Evolutionary conservation across 2,329 filamentous ascomycete species (phyloP).

Genomic region (Pseudocercospora fuligena): DNA sequence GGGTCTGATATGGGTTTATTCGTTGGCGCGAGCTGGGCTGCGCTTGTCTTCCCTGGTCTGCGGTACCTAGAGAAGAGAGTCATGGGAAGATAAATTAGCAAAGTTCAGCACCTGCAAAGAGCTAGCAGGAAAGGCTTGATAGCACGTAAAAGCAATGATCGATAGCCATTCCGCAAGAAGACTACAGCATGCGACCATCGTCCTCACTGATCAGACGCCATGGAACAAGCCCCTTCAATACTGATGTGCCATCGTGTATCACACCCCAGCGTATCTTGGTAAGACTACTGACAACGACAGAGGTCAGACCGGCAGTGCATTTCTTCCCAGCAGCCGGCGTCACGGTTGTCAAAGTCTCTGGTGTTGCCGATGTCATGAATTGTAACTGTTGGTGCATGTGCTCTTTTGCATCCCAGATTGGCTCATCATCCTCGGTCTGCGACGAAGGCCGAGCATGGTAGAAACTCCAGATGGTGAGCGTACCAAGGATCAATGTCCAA

Average conservation of each 20-base stretch:
- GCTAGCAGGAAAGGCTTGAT: not conserved
- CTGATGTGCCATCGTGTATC: constrained; percentile 65
- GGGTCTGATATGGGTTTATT: constrained; percentile 12
- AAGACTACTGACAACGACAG: constrained; percentile 60
- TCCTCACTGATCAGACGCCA: constrained; percentile 43
- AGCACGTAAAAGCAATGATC: not conserved
- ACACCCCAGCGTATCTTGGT: constrained; percentile 66
- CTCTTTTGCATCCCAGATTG: constrained; percentile 53
- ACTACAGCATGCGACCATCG: constrained; percentile 12
- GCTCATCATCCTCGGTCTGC: constrained; percentile 39
- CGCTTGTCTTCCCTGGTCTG: constrained; percentile 7
- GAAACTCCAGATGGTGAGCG: constrained; percentile 63
- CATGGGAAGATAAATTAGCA: not conserved
- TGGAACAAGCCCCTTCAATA: constrained; percentile 52
- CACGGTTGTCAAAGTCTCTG: constrained; percentile 42
- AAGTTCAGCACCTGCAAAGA: not conserved
- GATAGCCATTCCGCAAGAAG: not conserved
- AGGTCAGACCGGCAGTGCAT: constrained; percentile 58
- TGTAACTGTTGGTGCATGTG: constrained; percentile 55
- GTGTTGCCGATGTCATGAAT: constrained; percentile 46
- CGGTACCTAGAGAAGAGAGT: constrained; percentile 6
- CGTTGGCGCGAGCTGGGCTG: constrained; percentile 5
- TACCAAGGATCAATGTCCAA: constrained; percentile 66
- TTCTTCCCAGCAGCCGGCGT: constrained; percentile 48
- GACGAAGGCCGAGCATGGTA: constrained; percentile 49